Evolutionary conservation across 805 yeast species (phyloP).

Genomic region (Candida odintsovae): DNA sequence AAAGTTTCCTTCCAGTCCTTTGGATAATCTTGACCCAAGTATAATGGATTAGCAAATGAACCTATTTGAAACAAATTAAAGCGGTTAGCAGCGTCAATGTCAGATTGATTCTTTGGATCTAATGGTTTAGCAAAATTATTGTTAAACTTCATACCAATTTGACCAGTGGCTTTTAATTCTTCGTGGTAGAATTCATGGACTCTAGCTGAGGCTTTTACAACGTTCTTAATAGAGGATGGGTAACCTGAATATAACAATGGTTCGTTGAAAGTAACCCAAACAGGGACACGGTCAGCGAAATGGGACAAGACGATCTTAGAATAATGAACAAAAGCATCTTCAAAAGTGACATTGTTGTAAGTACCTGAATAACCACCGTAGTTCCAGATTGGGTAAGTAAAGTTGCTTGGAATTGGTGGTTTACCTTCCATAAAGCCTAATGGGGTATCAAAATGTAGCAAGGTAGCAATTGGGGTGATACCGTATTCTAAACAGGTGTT

Average conservation of each 20-base stretch:
- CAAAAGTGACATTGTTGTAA: neutral
- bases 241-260: neutral
- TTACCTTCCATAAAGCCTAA: neutral
- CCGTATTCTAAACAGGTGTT: neutral
- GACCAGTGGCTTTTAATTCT: neutral
- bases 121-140: neutral
- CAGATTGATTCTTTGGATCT: neutral
- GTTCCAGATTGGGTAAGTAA: neutral
- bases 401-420: neutral
- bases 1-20: slow-evolving; percentile 1
- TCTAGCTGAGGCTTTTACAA: neutral
- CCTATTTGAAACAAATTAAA: neutral
- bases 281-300: neutral
- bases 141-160: neutral
- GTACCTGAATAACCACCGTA: neutral
- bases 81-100: neutral
- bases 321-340: neutral
- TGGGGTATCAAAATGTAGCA: neutral
- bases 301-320: neutral
- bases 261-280: neutral
- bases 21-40: neutral
- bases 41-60: neutral
- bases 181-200: neutral
- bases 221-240: neutral
- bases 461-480: neutral